Percentiles rank a stretch among this genome's conserved stretches.
phyloP scores from a whole-genome alignment of 1,139 yeast genomes.

The Candida buenavistaensis region DNA sequence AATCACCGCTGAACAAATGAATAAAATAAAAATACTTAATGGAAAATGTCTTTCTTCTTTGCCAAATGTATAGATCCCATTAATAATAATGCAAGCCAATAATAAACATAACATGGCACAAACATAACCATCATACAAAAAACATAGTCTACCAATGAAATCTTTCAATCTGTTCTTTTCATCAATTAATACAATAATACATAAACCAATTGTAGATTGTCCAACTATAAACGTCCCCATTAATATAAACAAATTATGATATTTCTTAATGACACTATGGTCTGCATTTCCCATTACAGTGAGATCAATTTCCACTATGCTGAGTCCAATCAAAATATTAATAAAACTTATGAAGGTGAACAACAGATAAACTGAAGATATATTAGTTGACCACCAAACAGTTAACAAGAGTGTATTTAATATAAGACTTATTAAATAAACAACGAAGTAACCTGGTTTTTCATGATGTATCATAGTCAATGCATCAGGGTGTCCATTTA shows the following conservation, averaged over 20 bases:
- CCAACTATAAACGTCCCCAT: constrained; percentile 17
- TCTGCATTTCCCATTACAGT: constrained; percentile 10
- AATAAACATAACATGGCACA: constrained; percentile 3
- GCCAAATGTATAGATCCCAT: constrained; percentile 3
- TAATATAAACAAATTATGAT: constrained; percentile 18
- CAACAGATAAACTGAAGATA: constrained; percentile 14
- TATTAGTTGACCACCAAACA: constrained; percentile 16
- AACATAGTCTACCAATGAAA: constrained; percentile 16
- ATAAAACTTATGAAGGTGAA: constrained; percentile 15
- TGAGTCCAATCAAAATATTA: constrained; percentile 17
- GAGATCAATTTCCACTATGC: constrained; percentile 17
- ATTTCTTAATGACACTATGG: constrained; percentile 10
- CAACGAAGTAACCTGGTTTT: constrained; percentile 11
- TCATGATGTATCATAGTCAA: constrained; percentile 9
- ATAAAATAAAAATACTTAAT: constrained; percentile 14
- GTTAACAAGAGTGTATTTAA: constrained; percentile 16
- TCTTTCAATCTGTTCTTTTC: constrained; percentile 18
- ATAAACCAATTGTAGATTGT: constrained; percentile 16
- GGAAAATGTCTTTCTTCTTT: constrained; percentile 2
- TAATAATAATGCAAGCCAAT: constrained; percentile 8
- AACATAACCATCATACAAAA: constrained; percentile 13
- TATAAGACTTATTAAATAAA: constrained; percentile 13
- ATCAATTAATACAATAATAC: constrained; percentile 13
- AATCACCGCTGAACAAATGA: constrained; percentile 1
- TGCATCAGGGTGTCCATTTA: not conserved